Percentiles rank a stretch among this genome's conserved stretches.
Conservation (phyloP, 805 yeast species). For the Starmerella ratchasimensis region DNA sequence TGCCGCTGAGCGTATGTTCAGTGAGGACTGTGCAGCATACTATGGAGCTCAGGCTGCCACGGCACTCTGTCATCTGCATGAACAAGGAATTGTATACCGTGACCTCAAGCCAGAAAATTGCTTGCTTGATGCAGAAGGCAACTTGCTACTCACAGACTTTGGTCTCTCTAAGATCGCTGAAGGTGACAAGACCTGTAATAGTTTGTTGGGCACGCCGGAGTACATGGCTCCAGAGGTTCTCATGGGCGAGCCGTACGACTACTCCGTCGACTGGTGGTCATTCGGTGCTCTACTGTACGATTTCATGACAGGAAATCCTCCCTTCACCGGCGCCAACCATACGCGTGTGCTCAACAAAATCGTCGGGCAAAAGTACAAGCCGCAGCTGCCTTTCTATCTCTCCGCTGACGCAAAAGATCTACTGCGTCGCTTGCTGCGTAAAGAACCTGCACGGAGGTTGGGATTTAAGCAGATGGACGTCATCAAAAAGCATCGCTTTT, state of each 20-base stretch:
- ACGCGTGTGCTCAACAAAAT: constrained; percentile 66
- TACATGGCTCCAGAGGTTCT: constrained; percentile 86
- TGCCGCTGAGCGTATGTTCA: constrained; percentile 34
- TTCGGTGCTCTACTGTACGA: constrained; percentile 71
- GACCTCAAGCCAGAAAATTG: constrained; percentile 88
- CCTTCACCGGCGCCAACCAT: constrained; percentile 73
- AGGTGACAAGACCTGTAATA: constrained; percentile 34
- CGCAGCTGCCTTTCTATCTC: constrained; percentile 55
- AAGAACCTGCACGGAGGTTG: constrained; percentile 53
- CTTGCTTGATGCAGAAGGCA: constrained; percentile 61
- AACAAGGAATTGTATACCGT: constrained; percentile 69
- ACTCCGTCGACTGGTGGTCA: constrained; percentile 84
- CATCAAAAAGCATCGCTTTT: constrained; percentile 55
- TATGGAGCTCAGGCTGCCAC: constrained; percentile 70
- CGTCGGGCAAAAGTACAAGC: constrained; percentile 39
- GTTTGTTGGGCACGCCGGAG: constrained; percentile 65
- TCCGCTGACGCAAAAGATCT: constrained; percentile 72
- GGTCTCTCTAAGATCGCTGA: constrained; percentile 46
- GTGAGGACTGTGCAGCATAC: constrained; percentile 57
- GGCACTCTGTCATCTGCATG: constrained; percentile 64
- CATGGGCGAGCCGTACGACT: constrained; percentile 62
- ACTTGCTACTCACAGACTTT: constrained; percentile 71
- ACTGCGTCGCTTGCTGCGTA: constrained; percentile 48
- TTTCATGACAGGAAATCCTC: constrained; percentile 74
- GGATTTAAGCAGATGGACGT: constrained; percentile 42